Percentiles rank a stretch among this genome's conserved stretches.
Conservation (phyloP, 2,329 filamentous ascomycete species). For the Colletotrichum australisinense region DNA sequence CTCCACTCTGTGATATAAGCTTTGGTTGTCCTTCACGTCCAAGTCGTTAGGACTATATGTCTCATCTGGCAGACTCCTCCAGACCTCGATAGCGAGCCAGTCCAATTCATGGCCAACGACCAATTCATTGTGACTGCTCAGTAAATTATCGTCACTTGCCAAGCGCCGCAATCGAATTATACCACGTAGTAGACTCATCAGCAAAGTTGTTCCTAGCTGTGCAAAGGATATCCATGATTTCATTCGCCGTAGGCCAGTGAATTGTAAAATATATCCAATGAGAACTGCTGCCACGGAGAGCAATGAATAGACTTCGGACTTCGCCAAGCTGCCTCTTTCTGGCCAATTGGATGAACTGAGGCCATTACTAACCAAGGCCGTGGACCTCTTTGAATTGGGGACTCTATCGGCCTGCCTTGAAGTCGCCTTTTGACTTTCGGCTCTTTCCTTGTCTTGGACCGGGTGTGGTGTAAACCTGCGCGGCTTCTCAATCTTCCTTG, state of each 20-base stretch:
- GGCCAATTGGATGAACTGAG: too few relatives aligned
- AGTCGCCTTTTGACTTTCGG: too few relatives aligned
- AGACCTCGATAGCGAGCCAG: neutral
- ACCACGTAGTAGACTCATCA: neutral
- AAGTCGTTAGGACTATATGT: too few relatives aligned
- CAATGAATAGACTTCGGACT: neutral
- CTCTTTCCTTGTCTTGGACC: too few relatives aligned
- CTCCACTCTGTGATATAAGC: too few relatives aligned
- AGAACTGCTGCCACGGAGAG: neutral
- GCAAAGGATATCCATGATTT: neutral
- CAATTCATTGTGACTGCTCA: neutral
- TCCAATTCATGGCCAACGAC: neutral
- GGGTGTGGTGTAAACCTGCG: too few relatives aligned
- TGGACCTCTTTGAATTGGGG: too few relatives aligned
- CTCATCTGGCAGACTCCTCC: too few relatives aligned
- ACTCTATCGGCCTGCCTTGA: too few relatives aligned
- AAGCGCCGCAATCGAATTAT: neutral
- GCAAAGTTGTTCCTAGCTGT: neutral
- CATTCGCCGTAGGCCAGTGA: neutral
- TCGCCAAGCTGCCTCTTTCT: neutral
- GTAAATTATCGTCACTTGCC: neutral
- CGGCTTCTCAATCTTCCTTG: too few relatives aligned
- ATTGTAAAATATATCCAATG: neutral
- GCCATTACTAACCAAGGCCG: too few relatives aligned
- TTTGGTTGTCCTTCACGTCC: too few relatives aligned